Evolutionary conservation across 495 filamentous ascomycete genomes (phyloP).

Genomic region (Haplographium delicatum): DNA sequence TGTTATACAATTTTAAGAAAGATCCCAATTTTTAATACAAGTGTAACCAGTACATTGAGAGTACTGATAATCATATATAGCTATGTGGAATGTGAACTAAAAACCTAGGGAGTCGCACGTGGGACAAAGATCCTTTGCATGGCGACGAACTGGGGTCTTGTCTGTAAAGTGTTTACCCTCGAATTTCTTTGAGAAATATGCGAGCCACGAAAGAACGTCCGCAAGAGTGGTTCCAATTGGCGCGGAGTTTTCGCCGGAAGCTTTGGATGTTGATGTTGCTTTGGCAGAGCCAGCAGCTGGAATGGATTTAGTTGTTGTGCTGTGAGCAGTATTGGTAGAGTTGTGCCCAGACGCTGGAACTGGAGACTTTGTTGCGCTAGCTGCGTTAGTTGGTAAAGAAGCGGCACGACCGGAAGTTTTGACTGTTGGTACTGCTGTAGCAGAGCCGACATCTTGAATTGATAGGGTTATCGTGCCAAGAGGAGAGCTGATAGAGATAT

Average conservation of each 20-base stretch:
- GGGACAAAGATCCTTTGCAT: slow-evolving; percentile 14
- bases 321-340: neutral
- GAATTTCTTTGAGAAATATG: slow-evolving; percentile 10
- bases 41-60: no score
- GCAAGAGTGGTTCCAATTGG: slow-evolving; percentile 19
- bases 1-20: no score
- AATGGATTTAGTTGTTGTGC: slow-evolving; percentile 13
- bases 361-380: neutral
- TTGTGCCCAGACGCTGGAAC: neutral
- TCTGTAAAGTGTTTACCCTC: neutral
- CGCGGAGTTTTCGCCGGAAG: slow-evolving; percentile 21
- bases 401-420: no score
- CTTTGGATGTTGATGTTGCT: slow-evolving; percentile 11
- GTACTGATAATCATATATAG: no score
- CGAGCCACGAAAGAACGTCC: slow-evolving; percentile 20
- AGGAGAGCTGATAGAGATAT: no score
- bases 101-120: no score
- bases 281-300: slow-evolving; percentile 12
- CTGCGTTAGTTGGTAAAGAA: neutral
- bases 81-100: no score
- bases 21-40: no score
- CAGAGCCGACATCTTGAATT: no score
- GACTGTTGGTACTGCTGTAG: no score
- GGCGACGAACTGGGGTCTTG: slow-evolving; percentile 9
- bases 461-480: no score